phyloP scores from a whole-genome alignment of 176 grass and related monocot genomes.

The Carex parvula region DNA sequence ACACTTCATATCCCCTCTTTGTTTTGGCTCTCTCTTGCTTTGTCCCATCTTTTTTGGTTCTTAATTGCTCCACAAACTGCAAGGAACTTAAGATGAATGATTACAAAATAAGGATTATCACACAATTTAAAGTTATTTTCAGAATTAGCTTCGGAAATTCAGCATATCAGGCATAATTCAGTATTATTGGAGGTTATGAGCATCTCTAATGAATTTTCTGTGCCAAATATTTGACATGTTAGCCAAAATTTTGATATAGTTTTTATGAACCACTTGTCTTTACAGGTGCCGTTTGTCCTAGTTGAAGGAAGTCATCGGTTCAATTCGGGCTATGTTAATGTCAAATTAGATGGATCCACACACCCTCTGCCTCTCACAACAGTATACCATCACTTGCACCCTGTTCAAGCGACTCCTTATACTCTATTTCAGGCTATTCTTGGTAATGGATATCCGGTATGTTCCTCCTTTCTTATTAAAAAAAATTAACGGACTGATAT shows the following conservation, averaged over 20 bases:
- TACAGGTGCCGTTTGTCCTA: conserved; percentile 77
- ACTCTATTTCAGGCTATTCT: conserved; percentile 79
- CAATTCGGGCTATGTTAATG: conserved; percentile 37
- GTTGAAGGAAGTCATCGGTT: conserved; percentile 36
- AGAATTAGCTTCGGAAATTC: not conserved
- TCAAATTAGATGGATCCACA: conserved; percentile 52
- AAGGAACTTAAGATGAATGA: not conserved
- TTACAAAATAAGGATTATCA: not conserved
- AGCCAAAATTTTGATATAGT: not conserved
- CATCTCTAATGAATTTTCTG: not conserved
- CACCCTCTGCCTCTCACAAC: conserved; percentile 84
- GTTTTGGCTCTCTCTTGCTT: not conserved
- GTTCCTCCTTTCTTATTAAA: conserved; percentile 9
- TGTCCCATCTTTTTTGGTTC: not conserved
- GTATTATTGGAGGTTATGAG: not conserved
- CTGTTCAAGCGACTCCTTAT: conserved; percentile 66
- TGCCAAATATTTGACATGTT: not conserved
- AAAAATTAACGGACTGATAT: not conserved
- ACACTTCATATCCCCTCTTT: not conserved
- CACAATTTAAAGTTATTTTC: not conserved
- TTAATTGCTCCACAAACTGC: not conserved
- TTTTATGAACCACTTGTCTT: conserved; percentile 6
- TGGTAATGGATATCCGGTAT: conserved; percentile 84
- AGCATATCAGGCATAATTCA: not conserved
- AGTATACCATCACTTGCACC: conserved; percentile 78